Base-by-base conservation (phyloP, 129 eudicot species). In the Gnaphalium uliginosum region DNA sequence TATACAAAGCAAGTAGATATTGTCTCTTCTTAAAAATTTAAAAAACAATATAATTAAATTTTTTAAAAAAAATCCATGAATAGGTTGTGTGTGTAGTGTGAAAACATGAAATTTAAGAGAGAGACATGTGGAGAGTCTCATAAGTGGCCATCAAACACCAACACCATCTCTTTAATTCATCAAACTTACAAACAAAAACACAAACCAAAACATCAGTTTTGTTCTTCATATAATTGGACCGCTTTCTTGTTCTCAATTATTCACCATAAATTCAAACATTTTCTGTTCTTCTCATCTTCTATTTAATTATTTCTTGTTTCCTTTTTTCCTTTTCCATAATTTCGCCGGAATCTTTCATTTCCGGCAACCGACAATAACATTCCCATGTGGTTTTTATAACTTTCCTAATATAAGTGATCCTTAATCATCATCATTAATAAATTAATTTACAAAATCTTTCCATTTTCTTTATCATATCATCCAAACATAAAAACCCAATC, bases 71-170 rank as follows among this genome's bases (percentile, higher is more conserved):
- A 24, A 24, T 15, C 43, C 10, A 27, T 60, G 18, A 43, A 41
- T 62, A 18, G 61, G 30, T 74, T 69, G 61, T 43, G 78, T 61
- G 71, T 74, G 39, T 30, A 46, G 64, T 74, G 61, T 74, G 78
- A 74, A 63, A 74, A 62, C 62, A 59, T 29, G 37, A 61, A 14
- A 61, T 1, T 8, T 17, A 23, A 70, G 63, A 70, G 70, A n/a
- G 33, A 29, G 78, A 62, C 71, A 74, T 43, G 78, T 74, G 78
- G 71, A 74, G 62, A 46, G 78, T 62, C 78, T 26, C 70, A 74
- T 74, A 73, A 57, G 76, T 57, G 53, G 51, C 43, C 75, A 50
- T 32, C 64, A 18, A 15, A 13, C 46, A 37, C 2, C 13, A 37
- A 17, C 72, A 29, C 69, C 29, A 18, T 59, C 56, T 61, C 46